A percentile compares a stretch with the other conserved stretches of the same genome.
phyloP scores from a whole-genome alignment of 1,139 yeast genomes.

The Candida buenavistaensis region DNA sequence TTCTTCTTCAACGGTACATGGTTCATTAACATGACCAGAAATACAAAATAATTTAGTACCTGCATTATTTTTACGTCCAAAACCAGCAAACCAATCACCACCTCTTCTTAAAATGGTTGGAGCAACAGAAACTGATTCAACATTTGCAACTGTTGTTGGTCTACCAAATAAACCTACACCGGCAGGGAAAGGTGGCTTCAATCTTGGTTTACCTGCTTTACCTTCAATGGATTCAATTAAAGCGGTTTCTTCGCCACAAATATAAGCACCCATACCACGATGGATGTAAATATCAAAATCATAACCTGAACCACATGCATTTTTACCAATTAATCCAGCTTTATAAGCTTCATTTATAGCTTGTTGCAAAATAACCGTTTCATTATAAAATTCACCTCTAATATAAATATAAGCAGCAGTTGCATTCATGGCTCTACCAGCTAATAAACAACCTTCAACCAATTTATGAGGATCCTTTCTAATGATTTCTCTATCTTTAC shows the following conservation, averaged over 20 bases:
- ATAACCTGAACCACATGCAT: constrained; percentile 86
- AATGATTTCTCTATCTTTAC: constrained; percentile 87
- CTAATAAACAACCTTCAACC: constrained; percentile 82
- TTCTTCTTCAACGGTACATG: constrained; percentile 90
- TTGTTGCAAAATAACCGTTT: constrained; percentile 65
- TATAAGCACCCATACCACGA: constrained; percentile 90
- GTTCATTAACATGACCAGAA: constrained; percentile 87
- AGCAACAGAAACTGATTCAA: constrained; percentile 85
- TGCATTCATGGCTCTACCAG: constrained; percentile 91
- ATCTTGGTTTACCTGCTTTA: constrained; percentile 88
- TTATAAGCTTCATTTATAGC: constrained; percentile 86
- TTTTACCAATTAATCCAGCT: constrained; percentile 75
- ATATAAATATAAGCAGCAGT: constrained; percentile 89
- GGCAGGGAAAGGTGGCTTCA: constrained; percentile 93
- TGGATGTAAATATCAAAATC: constrained; percentile 80
- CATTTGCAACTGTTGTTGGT: constrained; percentile 87
- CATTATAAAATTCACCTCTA: constrained; percentile 86
- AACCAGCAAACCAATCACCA: constrained; percentile 78
- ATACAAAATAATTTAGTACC: constrained; percentile 85
- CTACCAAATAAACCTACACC: constrained; percentile 90
- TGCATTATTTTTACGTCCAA: constrained; percentile 80
- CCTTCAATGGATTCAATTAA: constrained; percentile 86
- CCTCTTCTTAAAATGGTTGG: constrained; percentile 89
- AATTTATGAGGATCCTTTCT: constrained; percentile 89
- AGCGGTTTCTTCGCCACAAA: constrained; percentile 91